Percentiles rank a stretch among this genome's conserved stretches.
Evolutionary conservation across 805 yeast genomes (phyloP).

Genomic region (Isabelozyma heimii): DNA sequence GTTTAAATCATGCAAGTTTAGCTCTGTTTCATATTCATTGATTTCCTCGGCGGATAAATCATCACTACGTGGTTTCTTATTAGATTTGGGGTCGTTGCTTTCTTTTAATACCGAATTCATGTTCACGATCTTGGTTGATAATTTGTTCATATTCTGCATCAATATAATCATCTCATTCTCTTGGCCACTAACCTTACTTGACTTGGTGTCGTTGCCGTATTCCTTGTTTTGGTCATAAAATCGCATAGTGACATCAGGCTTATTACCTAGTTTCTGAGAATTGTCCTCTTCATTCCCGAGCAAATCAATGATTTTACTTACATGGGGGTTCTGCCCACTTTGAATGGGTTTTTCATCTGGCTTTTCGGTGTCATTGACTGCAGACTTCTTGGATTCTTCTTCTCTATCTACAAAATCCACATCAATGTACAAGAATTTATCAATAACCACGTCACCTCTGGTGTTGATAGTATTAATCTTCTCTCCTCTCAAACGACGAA

Average conservation of each 20-base stretch:
- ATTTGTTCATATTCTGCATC: slow-evolving; percentile 82
- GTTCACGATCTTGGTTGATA: slow-evolving; percentile 75
- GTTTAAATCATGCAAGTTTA: slow-evolving; percentile 36
- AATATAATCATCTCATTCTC: slow-evolving; percentile 71
- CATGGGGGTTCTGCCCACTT: slow-evolving; percentile 13
- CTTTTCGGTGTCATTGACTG: background rate
- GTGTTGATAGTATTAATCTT: slow-evolving; percentile 64
- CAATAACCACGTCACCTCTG: slow-evolving; percentile 81
- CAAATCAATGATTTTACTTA: slow-evolving; percentile 73
- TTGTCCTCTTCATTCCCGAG: slow-evolving; percentile 81
- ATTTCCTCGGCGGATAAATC: slow-evolving; percentile 10
- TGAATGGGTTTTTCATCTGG: slow-evolving; percentile 27
- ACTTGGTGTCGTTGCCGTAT: slow-evolving; percentile 14
- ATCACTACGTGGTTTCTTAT: background rate
- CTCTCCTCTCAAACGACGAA: slow-evolving; percentile 87
- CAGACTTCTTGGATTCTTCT: slow-evolving; percentile 11
- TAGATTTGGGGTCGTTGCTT: background rate
- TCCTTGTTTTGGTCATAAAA: slow-evolving; percentile 41
- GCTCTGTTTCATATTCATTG: slow-evolving; percentile 25
- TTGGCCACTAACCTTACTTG: slow-evolving; percentile 8
- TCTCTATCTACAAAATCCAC: slow-evolving; percentile 45
- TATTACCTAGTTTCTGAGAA: slow-evolving; percentile 70
- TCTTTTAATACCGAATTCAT: slow-evolving; percentile 4
- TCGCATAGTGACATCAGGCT: slow-evolving; percentile 88
- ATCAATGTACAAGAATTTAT: slow-evolving; percentile 74